Conservation (phyloP, 108 stramenopile genomes). For the Fragilaria radians region DNA sequence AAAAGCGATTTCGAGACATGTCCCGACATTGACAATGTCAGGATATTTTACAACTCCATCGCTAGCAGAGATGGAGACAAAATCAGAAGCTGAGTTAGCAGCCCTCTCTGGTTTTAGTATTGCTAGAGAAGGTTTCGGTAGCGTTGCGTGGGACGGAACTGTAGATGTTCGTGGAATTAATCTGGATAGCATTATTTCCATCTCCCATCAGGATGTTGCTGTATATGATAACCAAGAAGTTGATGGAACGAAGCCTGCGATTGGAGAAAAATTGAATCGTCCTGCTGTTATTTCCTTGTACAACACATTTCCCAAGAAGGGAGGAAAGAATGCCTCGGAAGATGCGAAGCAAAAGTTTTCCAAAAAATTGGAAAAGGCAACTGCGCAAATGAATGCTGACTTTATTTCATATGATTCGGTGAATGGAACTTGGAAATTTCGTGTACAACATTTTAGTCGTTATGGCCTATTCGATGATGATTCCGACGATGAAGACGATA, state of each 20-base stretch:
- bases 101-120: slow-evolving; percentile 77
- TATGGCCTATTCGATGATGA: slow-evolving; percentile 79
- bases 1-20: slow-evolving; percentile 3
- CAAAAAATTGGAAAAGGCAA: slow-evolving; percentile 50
- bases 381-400: slow-evolving; percentile 62
- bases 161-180: slow-evolving; percentile 87
- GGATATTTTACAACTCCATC: slow-evolving; percentile 82
- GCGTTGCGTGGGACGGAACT: slow-evolving; percentile 88
- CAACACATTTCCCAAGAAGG: slow-evolving; percentile 57
- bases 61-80: slow-evolving; percentile 38
- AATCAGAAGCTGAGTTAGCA: slow-evolving; percentile 86
- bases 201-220: slow-evolving; percentile 74
- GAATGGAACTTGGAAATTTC: slow-evolving; percentile 84
- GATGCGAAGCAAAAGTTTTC: slow-evolving; percentile 53
- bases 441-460: slow-evolving; percentile 89
- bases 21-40: slow-evolving; percentile 68
- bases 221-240: slow-evolving; percentile 82
- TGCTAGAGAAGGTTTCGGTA: slow-evolving; percentile 60
- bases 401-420: slow-evolving; percentile 71
- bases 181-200: slow-evolving; percentile 69
- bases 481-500: slow-evolving; percentile 51
- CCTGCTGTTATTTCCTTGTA: slow-evolving; percentile 83
- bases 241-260: slow-evolving; percentile 62
- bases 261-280: slow-evolving; percentile 82
- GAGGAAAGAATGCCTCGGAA: slow-evolving; percentile 31